Conservation (phyloP, 1,284 basidiomycete species). For the Boletus smithii region DNA sequence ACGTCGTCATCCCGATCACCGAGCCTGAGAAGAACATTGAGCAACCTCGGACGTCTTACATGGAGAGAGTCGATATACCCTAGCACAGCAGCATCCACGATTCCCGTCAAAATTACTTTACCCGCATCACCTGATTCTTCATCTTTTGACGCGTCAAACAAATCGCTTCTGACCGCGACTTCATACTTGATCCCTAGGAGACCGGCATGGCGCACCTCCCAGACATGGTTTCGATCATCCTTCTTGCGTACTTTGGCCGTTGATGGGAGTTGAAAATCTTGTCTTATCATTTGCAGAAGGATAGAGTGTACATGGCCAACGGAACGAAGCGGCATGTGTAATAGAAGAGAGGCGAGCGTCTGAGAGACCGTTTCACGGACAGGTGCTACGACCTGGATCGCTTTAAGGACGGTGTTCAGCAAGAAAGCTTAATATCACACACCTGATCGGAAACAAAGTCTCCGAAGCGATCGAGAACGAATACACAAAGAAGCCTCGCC, state of each 20-base stretch:
- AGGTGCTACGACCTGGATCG: slow-evolving; percentile 81
- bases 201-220: slow-evolving; percentile 98
- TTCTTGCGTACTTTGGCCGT: slow-evolving; percentile 40
- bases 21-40: slow-evolving; percentile 50
- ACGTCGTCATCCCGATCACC: slow-evolving; percentile 96
- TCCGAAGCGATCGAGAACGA: slow-evolving; percentile 95
- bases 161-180: slow-evolving; percentile 86
- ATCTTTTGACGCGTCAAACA: slow-evolving; percentile 55
- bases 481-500: slow-evolving; percentile 83
- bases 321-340: slow-evolving; percentile 79
- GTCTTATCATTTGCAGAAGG: slow-evolving; percentile 91
- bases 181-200: slow-evolving; percentile 97
- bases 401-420: slow-evolving; percentile 2
- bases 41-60: slow-evolving; percentile 4
- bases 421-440: slow-evolving; percentile 4
- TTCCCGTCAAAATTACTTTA: slow-evolving; percentile 61
- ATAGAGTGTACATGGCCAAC: slow-evolving; percentile 80
- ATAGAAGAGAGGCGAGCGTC: slow-evolving; percentile 85
- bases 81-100: slow-evolving; percentile 84
- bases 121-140: slow-evolving; percentile 39
- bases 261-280: slow-evolving; percentile 60
- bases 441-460: slow-evolving; percentile 96
- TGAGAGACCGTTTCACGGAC: slow-evolving; percentile 97
- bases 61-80: slow-evolving; percentile 54
- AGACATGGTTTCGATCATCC: slow-evolving; percentile 68